These are phyloP conservation scores for Plectosphaerella cucumerina DNA, from an alignment of 2,329 filamentous ascomycete species.

Conservation along the genomic window DNA sequence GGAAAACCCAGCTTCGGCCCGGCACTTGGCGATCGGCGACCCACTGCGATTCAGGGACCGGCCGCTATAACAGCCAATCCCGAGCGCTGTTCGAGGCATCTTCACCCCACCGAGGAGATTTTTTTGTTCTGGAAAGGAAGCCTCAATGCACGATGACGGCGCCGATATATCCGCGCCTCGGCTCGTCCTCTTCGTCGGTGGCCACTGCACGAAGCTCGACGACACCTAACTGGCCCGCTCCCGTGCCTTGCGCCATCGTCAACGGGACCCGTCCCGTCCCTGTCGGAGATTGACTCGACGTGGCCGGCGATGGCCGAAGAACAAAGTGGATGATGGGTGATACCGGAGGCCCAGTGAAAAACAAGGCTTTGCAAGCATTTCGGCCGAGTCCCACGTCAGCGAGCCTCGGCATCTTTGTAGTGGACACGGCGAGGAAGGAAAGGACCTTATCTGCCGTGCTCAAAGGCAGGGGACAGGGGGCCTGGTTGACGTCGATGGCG, in stretches of 20 bases:
- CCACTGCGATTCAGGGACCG: no score
- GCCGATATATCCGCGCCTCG: background rate
- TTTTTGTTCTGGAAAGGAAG: background rate
- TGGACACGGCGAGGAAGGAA: no score
- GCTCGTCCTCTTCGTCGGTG: background rate
- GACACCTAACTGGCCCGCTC: background rate
- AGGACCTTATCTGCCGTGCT: no score
- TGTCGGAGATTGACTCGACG: background rate
- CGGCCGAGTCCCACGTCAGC: background rate
- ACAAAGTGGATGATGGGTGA: no score
- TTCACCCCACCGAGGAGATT: background rate
- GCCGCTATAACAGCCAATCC: background rate
- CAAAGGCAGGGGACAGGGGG: no score
- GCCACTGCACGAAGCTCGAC: no score
- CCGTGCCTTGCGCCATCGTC: background rate
- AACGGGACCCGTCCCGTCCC: background rate
- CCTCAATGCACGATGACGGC: background rate
- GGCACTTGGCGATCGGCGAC: conserved; percentile 1
- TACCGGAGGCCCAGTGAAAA: background rate
- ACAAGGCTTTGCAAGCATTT: background rate
- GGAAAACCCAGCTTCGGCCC: background rate
- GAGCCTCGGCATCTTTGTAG: background rate
- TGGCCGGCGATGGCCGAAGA: background rate
- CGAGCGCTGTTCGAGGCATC: no score
- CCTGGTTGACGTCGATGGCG: no score